phyloP scores from a whole-genome alignment of 257 asterid species.

The Solanum sitiens region DNA sequence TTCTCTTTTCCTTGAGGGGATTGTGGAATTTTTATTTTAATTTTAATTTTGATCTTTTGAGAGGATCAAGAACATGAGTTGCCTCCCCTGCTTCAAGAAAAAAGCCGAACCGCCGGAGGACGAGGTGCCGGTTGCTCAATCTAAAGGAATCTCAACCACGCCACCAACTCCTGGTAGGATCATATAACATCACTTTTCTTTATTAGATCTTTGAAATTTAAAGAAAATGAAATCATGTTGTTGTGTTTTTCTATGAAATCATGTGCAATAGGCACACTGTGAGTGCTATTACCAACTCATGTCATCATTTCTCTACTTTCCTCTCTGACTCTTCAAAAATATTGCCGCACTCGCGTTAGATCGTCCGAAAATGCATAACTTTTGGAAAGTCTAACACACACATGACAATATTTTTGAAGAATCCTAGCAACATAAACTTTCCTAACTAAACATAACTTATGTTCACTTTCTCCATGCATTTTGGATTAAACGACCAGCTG shows the following conservation, averaged over 20 bases:
- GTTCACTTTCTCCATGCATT: not conserved
- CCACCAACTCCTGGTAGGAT: not conserved
- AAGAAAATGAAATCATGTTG: not conserved
- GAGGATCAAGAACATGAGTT: not conserved
- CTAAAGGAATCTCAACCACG: not conserved
- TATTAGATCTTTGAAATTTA: not conserved
- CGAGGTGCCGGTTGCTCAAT: not conserved
- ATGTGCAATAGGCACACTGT: not conserved
- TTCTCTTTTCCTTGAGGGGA: not conserved
- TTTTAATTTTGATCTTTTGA: not conserved
- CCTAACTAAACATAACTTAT: not conserved
- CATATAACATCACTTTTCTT: not conserved
- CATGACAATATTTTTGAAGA: not conserved
- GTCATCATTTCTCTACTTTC: not conserved
- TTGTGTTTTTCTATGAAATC: not conserved
- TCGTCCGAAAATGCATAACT: not conserved
- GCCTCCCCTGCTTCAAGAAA: slow-evolving; percentile 1
- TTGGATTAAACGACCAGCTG: not conserved
- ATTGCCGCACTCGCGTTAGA: not conserved
- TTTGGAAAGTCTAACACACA: not conserved
- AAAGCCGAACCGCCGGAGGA: not conserved
- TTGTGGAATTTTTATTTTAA: not conserved
- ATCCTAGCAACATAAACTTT: not conserved
- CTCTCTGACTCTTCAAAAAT: not conserved
- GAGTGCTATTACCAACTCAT: not conserved